Evolutionary conservation across 805 yeast genomes (phyloP).

Genomic region (Isabelozyma rhagii): DNA sequence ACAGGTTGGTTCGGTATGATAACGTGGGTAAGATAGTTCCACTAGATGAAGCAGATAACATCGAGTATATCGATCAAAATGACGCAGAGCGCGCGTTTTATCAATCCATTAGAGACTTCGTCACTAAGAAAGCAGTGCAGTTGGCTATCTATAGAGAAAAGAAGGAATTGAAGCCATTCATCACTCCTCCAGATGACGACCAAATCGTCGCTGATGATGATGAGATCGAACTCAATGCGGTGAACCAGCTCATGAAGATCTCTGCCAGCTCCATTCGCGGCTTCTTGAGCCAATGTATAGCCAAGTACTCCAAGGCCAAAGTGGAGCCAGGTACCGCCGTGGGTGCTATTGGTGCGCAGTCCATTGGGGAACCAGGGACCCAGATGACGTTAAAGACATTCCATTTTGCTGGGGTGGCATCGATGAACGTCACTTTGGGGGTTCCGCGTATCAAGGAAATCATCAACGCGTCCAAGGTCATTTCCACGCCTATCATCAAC

Average conservation of each 20-base stretch:
- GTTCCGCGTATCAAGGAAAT: conserved; percentile 99
- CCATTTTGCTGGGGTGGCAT: conserved; percentile 99
- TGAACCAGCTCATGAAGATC: conserved; percentile 65
- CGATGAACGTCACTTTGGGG: conserved; percentile 98
- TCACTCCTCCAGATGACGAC: conserved; percentile 40
- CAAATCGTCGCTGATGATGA: conserved; percentile 36
- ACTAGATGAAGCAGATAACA: conserved; percentile 42
- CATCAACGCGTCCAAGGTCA: conserved; percentile 92
- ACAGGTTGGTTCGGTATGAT: conserved; percentile 61
- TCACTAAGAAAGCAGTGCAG: conserved; percentile 51
- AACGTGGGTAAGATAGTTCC: conserved; percentile 59
- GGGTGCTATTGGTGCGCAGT: conserved; percentile 98
- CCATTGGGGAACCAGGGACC: conserved; percentile 99
- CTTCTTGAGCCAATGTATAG: conserved; percentile 73
- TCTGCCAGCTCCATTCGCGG: conserved; percentile 55
- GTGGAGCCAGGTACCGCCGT: conserved; percentile 99
- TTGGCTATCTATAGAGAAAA: conserved; percentile 57
- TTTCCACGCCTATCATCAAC: conserved; percentile 94
- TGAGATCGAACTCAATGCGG: conserved; percentile 33
- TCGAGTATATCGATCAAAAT: conserved; percentile 72
- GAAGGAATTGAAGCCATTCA: conserved; percentile 46
- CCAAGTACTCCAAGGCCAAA: conserved; percentile 81
- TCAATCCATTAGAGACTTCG: conserved; percentile 65
- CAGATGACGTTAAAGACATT: conserved; percentile 92
- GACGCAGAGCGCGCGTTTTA: conserved; percentile 90